Percentiles rank a stretch among this genome's conserved stretches.
These are phyloP conservation scores for Yamadazyma taylorii DNA, from an alignment of 1,139 yeast genomes.

Conservation along the genomic window DNA sequence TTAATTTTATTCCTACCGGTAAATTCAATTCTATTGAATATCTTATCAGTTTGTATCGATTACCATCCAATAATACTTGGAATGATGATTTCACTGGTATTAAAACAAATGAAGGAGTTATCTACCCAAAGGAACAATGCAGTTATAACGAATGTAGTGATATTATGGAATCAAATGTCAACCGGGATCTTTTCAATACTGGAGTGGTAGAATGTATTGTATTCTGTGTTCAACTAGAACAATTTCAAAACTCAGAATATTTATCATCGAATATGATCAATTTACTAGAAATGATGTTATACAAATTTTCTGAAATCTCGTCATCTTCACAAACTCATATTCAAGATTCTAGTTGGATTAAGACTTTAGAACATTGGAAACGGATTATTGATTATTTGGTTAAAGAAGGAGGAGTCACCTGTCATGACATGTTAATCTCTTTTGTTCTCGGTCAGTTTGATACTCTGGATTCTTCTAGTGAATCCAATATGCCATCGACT, in stretches of 20 bases:
- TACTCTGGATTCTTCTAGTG: constrained; percentile 4
- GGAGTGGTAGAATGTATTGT: constrained; percentile 37
- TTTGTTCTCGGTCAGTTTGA: constrained; percentile 35
- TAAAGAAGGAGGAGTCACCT: constrained; percentile 39
- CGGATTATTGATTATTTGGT: constrained; percentile 33
- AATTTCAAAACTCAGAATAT: constrained; percentile 41
- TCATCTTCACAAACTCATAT: constrained; percentile 27
- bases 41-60: constrained; percentile 28
- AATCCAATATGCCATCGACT: constrained; percentile 4
- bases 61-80: constrained; percentile 31
- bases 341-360: constrained; percentile 37
- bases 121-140: constrained; percentile 7
- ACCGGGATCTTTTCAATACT: constrained; percentile 26
- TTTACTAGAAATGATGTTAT: constrained; percentile 33
- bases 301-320: constrained; percentile 22
- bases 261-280: constrained; percentile 28
- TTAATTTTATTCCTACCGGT: constrained; percentile 42
- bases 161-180: constrained; percentile 15
- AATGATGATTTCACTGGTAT: constrained; percentile 19
- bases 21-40: constrained; percentile 39
- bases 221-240: constrained; percentile 43
- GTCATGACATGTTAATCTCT: constrained; percentile 38
- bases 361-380: constrained; percentile 31
- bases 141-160: constrained; percentile 13
- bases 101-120: constrained; percentile 6